Evolutionary conservation across 106 monocot species (phyloP).

Genomic region (Gastrodia elata): DNA sequence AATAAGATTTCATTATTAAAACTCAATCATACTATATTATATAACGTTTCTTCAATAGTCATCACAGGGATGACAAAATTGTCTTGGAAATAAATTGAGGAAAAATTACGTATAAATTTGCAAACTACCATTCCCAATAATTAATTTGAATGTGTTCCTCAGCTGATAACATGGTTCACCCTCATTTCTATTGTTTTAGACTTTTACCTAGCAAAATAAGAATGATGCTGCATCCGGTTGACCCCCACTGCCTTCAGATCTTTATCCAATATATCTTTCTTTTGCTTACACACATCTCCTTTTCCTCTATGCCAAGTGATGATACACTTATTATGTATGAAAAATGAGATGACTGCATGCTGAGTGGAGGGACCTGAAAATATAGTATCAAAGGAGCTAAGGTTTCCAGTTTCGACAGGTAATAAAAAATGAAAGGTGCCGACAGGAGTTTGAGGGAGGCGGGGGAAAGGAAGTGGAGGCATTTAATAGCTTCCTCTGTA

Average conservation of each 20-base stretch:
- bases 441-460: too few species aligned
- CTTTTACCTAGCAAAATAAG: not conserved
- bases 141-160: not conserved
- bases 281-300: not conserved
- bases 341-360: not conserved
- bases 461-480: not conserved
- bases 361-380: not conserved
- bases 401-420: not conserved
- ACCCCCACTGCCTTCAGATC: not conserved
- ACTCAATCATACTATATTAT: too few species aligned
- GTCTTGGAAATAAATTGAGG: not conserved
- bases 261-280: not conserved
- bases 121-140: not conserved
- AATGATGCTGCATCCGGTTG: not conserved
- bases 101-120: not conserved
- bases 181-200: not conserved
- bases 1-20: not conserved
- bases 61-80: too few species aligned
- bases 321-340: not conserved
- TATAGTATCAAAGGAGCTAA: not conserved
- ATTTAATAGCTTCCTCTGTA: not conserved
- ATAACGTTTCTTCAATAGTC: too few species aligned
- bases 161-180: too few species aligned
- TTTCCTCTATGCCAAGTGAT: not conserved
- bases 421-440: not conserved